Evolutionary conservation across 805 yeast genomes (phyloP), one percentile per base, ranked within the genome.

Genomic region (Pichia deserticola): DNA sequence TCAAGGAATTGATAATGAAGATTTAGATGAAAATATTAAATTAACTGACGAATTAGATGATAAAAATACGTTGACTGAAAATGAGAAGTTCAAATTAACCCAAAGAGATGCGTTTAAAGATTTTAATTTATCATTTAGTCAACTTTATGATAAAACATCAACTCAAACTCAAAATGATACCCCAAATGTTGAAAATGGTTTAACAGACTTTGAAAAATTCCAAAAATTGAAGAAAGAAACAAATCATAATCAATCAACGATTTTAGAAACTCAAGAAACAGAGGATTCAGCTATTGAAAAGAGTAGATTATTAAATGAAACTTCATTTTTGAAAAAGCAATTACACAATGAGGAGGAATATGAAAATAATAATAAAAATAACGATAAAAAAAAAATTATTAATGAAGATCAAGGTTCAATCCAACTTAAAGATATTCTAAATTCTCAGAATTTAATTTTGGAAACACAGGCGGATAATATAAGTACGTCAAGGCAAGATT

Each of bases 381-480:
- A 11, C 12, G 12, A 11, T 9, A 9, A 42, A 13, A 15, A 13
- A 5, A 4, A 7, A 3, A 2, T 28, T 7, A 40, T 5, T 6
- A 40, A 13, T 7, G 42, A 40, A 28, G n/a, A 27, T 13, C 20
- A 40, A 28, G 12, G 11, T 5, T 5, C 39, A 10, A 12, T 39
- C 3, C 38, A 57, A 27, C 48, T 63, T 15, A 55, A 56, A 15
- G 55, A 51, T 25, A 43, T 63, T 5, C 45, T 64, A 9, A 61
- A 57, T 44, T 60, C 65, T 29, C 69, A 65, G 46, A 60, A 61
- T 45, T 57, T 63, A 37, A 48, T 62, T 7, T 62, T 63, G 15
- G 63, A 57, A 38, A 65, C 69, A 1, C 70, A 65, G 50, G 58
- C 42, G n/a, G 69, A 65, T 50, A 12, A 29, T 7, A 11, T 33